Percentiles rank a stretch among this genome's conserved stretches.
These are phyloP conservation scores for Kalmanozyma brasiliensis DNA, from an alignment of 1,284 basidiomycete species.

Conservation along the genomic window DNA sequence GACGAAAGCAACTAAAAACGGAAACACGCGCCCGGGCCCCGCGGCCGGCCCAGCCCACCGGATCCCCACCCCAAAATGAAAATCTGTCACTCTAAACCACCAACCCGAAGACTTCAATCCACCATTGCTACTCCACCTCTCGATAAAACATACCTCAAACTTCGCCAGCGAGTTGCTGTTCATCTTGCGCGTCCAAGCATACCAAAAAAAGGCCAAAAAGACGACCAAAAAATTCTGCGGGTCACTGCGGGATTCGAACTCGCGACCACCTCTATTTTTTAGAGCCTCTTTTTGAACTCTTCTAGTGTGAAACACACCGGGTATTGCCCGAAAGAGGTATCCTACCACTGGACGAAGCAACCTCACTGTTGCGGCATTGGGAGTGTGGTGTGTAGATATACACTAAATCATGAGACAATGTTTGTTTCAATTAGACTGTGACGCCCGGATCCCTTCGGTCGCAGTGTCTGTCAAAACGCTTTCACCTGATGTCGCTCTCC, in stretches of 20 bases:
- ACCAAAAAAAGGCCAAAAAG: constrained; percentile 6
- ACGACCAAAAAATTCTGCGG: constrained; percentile 9
- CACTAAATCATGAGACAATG: too few species aligned
- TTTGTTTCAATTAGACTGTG: too few species aligned
- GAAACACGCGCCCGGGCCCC: not conserved
- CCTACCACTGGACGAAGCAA: constrained; percentile 53
- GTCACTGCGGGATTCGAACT: constrained; percentile 47
- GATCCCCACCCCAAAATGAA: not conserved
- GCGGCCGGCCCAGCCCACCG: too few species aligned
- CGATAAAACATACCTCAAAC: constrained; percentile 4
- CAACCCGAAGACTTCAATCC: constrained; percentile 3
- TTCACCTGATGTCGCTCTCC: too few species aligned
- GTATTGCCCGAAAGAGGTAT: constrained; percentile 47
- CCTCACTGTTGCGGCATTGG: constrained; percentile 2
- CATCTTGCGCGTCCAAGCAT: constrained; percentile 1
- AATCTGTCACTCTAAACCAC: constrained; percentile 4
- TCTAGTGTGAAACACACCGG: constrained; percentile 31
- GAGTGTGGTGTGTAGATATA: not conserved
- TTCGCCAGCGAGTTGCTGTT: not conserved
- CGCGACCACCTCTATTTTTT: constrained; percentile 44
- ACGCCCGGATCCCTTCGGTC: too few species aligned
- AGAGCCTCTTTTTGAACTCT: constrained; percentile 3
- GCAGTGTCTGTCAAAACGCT: too few species aligned
- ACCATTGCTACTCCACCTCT: constrained; percentile 10
- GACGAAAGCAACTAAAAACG: not conserved